phyloP scores from a whole-genome alignment of 768 basidiomycete genomes.

The Polyporus arcularius region DNA sequence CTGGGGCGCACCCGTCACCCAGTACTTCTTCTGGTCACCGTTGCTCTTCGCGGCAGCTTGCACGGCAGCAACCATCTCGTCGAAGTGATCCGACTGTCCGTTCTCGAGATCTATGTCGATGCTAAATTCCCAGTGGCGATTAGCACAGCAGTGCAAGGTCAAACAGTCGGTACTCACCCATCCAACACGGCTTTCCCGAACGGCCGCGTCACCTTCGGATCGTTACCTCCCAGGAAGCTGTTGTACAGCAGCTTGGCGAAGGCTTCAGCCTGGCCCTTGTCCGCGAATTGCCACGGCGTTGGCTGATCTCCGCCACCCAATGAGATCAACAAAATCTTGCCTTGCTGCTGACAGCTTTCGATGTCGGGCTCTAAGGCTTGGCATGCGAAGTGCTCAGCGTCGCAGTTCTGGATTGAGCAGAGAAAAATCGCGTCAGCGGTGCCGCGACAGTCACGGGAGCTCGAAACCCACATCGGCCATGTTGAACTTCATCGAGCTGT shows the following conservation, averaged over 20 bases:
- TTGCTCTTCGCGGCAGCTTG: no score
- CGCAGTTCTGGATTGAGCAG: slow-evolving; percentile 8
- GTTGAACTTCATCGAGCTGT: no score
- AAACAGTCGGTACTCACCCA: slow-evolving; percentile 44
- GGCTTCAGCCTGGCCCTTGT: slow-evolving; percentile 53
- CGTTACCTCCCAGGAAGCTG: slow-evolving; percentile 64
- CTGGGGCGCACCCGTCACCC: slow-evolving; percentile 64
- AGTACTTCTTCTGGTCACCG: slow-evolving; percentile 50
- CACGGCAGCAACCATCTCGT: no score
- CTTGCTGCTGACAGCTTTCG: slow-evolving; percentile 52
- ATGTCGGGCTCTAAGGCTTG: slow-evolving; percentile 57
- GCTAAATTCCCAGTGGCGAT: not conserved
- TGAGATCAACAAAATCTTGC: slow-evolving; percentile 39
- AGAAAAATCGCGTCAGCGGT: no score
- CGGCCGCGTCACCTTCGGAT: slow-evolving; percentile 58
- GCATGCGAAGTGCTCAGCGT: slow-evolving; percentile 39
- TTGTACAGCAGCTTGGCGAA: slow-evolving; percentile 73
- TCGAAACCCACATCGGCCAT: no score
- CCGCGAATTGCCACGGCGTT: slow-evolving; percentile 59
- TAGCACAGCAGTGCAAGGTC: no score
- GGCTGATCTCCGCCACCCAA: slow-evolving; percentile 51
- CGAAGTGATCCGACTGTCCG: not conserved
- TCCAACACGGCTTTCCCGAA: slow-evolving; percentile 75
- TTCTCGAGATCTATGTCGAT: not conserved
- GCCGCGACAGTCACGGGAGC: no score